Base-by-base conservation (phyloP, 768 basidiomycete species). In the Xerocomellus chrysenteron region DNA sequence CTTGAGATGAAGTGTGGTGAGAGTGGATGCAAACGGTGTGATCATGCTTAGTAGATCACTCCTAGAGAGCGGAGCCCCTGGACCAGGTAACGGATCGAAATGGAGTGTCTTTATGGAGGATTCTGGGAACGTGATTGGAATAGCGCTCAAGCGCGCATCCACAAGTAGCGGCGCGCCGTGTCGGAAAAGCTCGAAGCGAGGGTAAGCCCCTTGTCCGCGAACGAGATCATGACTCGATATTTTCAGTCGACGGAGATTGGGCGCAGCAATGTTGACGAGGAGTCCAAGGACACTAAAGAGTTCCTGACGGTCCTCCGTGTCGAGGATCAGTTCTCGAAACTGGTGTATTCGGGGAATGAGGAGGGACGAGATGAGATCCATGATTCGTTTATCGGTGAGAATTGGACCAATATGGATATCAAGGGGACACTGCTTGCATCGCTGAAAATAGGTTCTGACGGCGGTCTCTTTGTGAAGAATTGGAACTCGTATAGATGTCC, bases 401-500 rank as follows among this genome's bases (percentile, higher is more conserved):
- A 64, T 55, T 47, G 70, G 74, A 6, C 65, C 65, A 41, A 74
- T 56, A 21, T 74, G 72, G 32, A 74, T 56, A 52, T 67, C 65
- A 16, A 74, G 69, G 30, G 64, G 70, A 41, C 64, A 65, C 26
- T 69, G 70, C 26, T 63, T 64, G 52, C 74, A 72, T 39, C 74
- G 62, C 19, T 65, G 57, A 4, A 75, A 53, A 55, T 74, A 74
- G 8, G 63, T 52, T 49, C 56, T 63, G 42, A 75, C 56, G 33
- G 69, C 65, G 41, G 50, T 50, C 13, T 69, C 66, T 26, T 62
- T 61, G 59, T 65, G 69, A 36, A 71, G 65, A 35, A 71, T 65
- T n/a, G 68, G 66, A 33, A 71, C 58, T 47, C 68, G 68, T 50
- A 74, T 73, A 35, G 65, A 57, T 11, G 71, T 69, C 75, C 73